These are phyloP conservation scores for Schwanniomyces occidentalis DNA, from an alignment of 805 yeast species.

Conservation along the genomic window DNA sequence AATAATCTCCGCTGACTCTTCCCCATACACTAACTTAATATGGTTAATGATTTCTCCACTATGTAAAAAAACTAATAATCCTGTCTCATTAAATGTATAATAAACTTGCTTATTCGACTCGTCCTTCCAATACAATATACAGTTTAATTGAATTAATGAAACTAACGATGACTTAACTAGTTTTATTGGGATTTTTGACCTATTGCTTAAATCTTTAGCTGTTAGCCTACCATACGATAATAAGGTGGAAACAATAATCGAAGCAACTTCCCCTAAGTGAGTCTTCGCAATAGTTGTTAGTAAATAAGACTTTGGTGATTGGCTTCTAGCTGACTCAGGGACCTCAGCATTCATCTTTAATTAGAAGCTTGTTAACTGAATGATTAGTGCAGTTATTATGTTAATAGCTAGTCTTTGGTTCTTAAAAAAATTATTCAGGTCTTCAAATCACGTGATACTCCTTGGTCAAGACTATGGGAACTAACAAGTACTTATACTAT, in stretches of 20 bases:
- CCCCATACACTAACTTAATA: conserved; percentile 48
- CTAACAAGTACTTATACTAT: too few species aligned
- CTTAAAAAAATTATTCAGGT: neutral
- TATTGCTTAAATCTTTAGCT: conserved; percentile 51
- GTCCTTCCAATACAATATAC: conserved; percentile 67
- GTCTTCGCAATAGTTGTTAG: conserved; percentile 53
- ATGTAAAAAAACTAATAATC: conserved; percentile 63
- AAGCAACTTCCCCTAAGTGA: conserved; percentile 73
- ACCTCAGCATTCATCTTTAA: conserved; percentile 17
- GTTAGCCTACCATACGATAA: conserved; percentile 68
- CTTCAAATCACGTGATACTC: neutral
- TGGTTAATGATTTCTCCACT: conserved; percentile 71
- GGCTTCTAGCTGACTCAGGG: conserved; percentile 42
- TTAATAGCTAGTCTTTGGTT: neutral
- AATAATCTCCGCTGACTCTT: conserved; percentile 55
- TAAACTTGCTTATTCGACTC: conserved; percentile 30
- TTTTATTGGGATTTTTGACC: conserved; percentile 47
- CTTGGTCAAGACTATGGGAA: too few species aligned
- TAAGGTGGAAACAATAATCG: conserved; percentile 58
- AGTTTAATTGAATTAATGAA: conserved; percentile 74
- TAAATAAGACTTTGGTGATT: conserved; percentile 62
- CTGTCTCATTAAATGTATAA: conserved; percentile 65
- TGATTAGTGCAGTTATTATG: neutral
- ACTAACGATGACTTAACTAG: conserved; percentile 68
- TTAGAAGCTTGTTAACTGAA: neutral